Evolutionary conservation across 2,329 filamentous ascomycete genomes (phyloP).

Genomic region (Colletotrichum phormii): DNA sequence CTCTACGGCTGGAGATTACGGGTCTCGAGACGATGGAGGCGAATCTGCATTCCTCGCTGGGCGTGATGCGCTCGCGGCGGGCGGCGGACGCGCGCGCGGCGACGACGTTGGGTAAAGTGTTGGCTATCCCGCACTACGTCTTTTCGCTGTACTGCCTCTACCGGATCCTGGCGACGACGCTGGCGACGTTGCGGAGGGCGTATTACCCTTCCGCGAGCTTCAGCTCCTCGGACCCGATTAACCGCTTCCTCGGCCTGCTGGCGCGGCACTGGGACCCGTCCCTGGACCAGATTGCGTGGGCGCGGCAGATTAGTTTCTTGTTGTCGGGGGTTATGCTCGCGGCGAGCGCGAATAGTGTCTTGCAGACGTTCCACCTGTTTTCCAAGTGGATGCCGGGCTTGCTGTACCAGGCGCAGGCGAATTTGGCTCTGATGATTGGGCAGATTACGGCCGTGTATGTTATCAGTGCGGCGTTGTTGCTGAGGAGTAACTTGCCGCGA

Average conservation of each 20-base stretch:
- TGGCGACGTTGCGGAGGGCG: conserved; percentile 74
- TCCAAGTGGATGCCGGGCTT: conserved; percentile 78
- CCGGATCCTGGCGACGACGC: conserved; percentile 77
- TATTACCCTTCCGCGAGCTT: conserved; percentile 61
- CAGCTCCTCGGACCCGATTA: conserved; percentile 83
- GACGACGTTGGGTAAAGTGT: conserved; percentile 73
- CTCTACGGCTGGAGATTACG: conserved; percentile 79
- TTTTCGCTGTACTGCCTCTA: conserved; percentile 90
- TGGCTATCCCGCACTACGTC: conserved; percentile 71
- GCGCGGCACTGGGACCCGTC: conserved; percentile 87
- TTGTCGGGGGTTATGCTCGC: conserved; percentile 86
- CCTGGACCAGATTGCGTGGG: conserved; percentile 85
- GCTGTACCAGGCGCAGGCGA: conserved; percentile 80
- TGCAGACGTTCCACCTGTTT: conserved; percentile 89
- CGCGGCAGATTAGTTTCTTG: conserved; percentile 85
- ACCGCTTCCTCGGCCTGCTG: conserved; percentile 81
- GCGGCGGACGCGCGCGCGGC: conserved; percentile 74
- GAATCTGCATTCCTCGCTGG: conserved; percentile 74
- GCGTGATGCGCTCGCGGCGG: conserved; percentile 71
- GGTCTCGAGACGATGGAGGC: conserved; percentile 85
- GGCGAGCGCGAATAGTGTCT: conserved; percentile 82
- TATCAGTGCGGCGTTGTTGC: conserved; percentile 80
- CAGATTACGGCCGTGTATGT: conserved; percentile 89
- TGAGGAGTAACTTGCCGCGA: conserved; percentile 81
- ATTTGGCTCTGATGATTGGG: conserved; percentile 81